Conservation (phyloP, 768 basidiomycete species). For the Boletus bicolor region DNA sequence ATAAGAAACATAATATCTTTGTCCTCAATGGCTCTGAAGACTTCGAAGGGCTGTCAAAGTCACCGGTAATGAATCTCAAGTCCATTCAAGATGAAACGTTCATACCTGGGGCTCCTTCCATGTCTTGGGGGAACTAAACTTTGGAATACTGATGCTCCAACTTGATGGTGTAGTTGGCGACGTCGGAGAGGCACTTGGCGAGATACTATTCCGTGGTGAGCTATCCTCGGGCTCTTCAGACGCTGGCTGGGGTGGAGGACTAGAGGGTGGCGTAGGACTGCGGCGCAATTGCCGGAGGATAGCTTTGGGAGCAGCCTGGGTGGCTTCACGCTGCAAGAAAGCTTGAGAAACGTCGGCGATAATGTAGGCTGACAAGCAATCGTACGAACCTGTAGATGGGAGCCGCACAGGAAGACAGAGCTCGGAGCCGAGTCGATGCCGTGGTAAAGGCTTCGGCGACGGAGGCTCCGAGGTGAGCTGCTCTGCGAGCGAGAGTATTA, state of each 20-base stretch:
- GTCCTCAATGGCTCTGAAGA: conserved; percentile 81
- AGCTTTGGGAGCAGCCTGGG: conserved; percentile 52
- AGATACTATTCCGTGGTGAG: conserved; percentile 11
- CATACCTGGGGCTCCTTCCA: conserved; percentile 58
- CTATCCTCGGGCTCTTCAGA: conserved; percentile 20
- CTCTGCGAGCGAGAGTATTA: conserved; percentile 30
- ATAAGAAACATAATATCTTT: conserved; percentile 81
- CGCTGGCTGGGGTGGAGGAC: conserved; percentile 15
- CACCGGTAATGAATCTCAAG: not conserved
- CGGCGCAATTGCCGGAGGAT: conserved; percentile 52
- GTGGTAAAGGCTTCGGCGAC: conserved; percentile 25
- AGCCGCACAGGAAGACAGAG: conserved; percentile 68
- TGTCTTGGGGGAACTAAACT: conserved; percentile 12
- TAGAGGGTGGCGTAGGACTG: conserved; percentile 38
- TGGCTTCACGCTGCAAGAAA: conserved; percentile 72
- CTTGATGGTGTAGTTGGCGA: conserved; percentile 16
- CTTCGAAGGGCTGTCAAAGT: conserved; percentile 49
- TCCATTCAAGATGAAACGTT: not conserved
- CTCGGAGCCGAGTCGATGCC: conserved; percentile 43
- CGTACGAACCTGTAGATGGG: conserved; percentile 55
- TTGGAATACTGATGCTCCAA: conserved; percentile 17
- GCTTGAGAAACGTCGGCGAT: conserved; percentile 41
- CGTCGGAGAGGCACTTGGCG: conserved; percentile 21
- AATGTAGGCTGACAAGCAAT: conserved; percentile 1
- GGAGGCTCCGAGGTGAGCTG: conserved; percentile 19